Conservation (phyloP, 768 basidiomycete genomes). For the Trametes elegans region DNA sequence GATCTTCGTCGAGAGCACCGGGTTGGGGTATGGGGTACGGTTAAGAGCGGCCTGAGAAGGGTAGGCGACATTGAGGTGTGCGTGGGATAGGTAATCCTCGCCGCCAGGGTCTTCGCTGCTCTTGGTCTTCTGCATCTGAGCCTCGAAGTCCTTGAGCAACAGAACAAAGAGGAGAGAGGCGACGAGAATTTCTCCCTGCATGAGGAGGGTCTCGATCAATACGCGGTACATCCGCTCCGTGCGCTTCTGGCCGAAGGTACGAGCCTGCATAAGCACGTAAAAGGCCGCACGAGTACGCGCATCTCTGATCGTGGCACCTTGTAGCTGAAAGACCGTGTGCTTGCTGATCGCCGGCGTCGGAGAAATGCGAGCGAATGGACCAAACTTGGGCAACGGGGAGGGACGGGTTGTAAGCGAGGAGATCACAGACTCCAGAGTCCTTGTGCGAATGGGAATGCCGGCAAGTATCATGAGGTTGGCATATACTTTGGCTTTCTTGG, state of each 20-base stretch:
- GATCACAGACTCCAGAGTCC: conserved; percentile 50
- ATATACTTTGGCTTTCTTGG: conserved; percentile 46
- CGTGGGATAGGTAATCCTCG: conserved; percentile 1
- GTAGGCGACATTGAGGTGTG: neutral
- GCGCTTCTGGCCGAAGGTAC: conserved; percentile 52
- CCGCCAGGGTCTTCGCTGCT: neutral
- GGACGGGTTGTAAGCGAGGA: conserved; percentile 23
- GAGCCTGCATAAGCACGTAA: conserved; percentile 49
- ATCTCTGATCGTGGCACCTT: conserved; percentile 36
- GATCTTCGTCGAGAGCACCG: conserved; percentile 18
- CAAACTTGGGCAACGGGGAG: conserved; percentile 17
- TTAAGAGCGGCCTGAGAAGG: neutral
- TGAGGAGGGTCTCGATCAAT: conserved; percentile 59
- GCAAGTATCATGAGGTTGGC: conserved; percentile 51
- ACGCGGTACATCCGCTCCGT: conserved; percentile 59
- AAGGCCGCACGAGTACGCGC: conserved; percentile 49
- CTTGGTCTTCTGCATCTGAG: conserved; percentile 17
- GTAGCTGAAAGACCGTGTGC: conserved; percentile 30
- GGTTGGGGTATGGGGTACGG: conserved; percentile 4
- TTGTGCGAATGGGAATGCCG: conserved; percentile 48
- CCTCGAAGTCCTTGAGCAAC: conserved; percentile 62
- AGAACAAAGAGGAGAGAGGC: conserved; percentile 68
- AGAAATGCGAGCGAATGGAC: conserved; percentile 20
- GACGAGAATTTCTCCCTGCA: conserved; percentile 80
- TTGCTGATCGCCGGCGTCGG: conserved; percentile 1